phyloP scores from a whole-genome alignment of 202 grass and related monocot species.

The Zizania palustris region DNA sequence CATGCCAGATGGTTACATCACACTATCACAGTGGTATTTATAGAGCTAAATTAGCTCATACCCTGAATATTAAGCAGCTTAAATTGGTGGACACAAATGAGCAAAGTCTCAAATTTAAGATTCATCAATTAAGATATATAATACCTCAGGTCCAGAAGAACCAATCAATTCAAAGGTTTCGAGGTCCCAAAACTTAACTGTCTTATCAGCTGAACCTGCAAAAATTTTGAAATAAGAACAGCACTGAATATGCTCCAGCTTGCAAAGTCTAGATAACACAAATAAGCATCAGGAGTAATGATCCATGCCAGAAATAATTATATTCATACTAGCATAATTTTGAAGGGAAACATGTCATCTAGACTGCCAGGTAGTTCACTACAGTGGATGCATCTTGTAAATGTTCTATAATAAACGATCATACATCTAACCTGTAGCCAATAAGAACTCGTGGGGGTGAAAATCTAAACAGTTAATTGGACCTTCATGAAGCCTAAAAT shows the following conservation, averaged over 20 bases:
- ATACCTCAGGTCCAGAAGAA: conserved; percentile 88
- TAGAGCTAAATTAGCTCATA: conserved; percentile 18
- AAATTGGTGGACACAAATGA: not conserved
- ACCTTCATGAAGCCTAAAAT: conserved; percentile 80
- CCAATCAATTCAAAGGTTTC: conserved; percentile 96
- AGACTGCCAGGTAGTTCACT: not conserved
- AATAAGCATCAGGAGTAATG: not conserved
- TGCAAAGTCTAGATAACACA: conserved; percentile 18
- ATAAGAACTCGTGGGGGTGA: conserved; percentile 81
- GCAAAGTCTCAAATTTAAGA: conserved; percentile 19
- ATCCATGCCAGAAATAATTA: not conserved
- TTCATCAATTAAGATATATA: conserved; percentile 34
- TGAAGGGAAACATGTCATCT: conserved; percentile 11
- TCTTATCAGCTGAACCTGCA: conserved; percentile 83
- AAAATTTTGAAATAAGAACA: conserved; percentile 41
- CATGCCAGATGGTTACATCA: conserved; percentile 16
- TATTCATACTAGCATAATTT: conserved; percentile 2
- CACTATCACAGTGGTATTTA: conserved; percentile 23
- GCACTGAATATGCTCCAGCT: conserved; percentile 34
- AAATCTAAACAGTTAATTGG: conserved; percentile 92
- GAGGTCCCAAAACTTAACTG: conserved; percentile 96
- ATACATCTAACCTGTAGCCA: conserved; percentile 82
- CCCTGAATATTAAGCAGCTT: not conserved
- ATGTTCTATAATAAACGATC: conserved; percentile 7
- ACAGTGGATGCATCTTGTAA: conserved; percentile 4